Evolutionary conservation across 148 eudicot genomes (phyloP), one percentile per base, ranked within the genome.

Genomic region (Drosera capensis): DNA sequence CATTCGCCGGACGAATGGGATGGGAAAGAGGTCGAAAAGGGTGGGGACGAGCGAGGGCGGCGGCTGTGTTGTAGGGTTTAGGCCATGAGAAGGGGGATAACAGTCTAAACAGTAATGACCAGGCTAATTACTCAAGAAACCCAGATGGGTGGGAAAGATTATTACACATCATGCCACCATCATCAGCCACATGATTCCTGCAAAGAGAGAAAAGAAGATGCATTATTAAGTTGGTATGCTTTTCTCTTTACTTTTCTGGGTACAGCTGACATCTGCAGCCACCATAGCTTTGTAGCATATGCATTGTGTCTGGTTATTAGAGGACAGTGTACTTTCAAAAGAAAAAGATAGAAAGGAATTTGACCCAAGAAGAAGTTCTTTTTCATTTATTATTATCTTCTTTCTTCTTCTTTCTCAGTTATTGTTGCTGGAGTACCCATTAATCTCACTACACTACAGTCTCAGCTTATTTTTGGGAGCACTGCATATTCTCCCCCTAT

Each of bases 401-500:
- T 14, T 23, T 25, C 9, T 23, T 25, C 4, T 13, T 40, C 19
- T 52, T 40, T 14, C 13, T 15, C 34, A 16, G 14, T 3, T 25
- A 11, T 12, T 7, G 28, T 34, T 49, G 19, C 19, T n/a, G 17
- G 45, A 5, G 45, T n/a, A n/a, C n/a, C 5, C 12, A 21, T 16
- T 15, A 20, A 41, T 51, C 43, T 42, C 38, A 38, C 45, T 51
- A 16, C 55, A 37, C 55, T 22, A 25, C 16, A 25, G 22, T 35
- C 43, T 46, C 21, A 40, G 47, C 62, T 57, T 40, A 55, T 47
- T 19, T 53, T 62, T 70, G 63, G 69, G 67, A n/a, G 58, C 62
- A 43, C 73, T 68, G 66, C n/a, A 65, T 62, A 65, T 62, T 73
- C 70, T n/a, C 62, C 38, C 68, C 63, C 63, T 54, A 55, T 48